A percentile compares a stretch with the other conserved stretches of the same genome.
These are phyloP conservation scores for Blastobotrys mokoenaii DNA, from an alignment of 805 yeast species.

Conservation along the genomic window DNA sequence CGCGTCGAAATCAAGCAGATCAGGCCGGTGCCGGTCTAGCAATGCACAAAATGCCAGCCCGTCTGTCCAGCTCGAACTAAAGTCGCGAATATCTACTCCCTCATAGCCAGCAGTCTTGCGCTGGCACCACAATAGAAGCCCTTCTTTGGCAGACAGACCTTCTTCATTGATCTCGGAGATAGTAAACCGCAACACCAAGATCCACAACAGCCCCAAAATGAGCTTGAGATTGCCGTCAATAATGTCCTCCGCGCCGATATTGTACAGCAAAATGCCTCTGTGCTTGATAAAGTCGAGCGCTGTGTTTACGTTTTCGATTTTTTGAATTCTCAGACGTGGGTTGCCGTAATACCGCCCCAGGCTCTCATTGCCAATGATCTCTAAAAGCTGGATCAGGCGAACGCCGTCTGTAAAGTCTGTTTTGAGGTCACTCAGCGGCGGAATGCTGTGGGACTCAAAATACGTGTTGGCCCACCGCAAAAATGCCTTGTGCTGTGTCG, in stretches of 20 bases:
- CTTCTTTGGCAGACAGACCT: conserved; percentile 34
- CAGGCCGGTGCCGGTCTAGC: conserved; percentile 35
- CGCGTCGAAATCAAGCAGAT: conserved; percentile 30
- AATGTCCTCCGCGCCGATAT: conserved; percentile 66
- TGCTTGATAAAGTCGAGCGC: conserved; percentile 31
- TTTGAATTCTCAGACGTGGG: conserved; percentile 31
- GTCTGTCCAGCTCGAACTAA: conserved; percentile 47
- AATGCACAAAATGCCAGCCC: conserved; percentile 43
- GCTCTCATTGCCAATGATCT: conserved; percentile 29
- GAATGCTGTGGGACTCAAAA: conserved; percentile 20
- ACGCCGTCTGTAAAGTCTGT: conserved; percentile 30
- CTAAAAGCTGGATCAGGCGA: conserved; percentile 29
- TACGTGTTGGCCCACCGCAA: conserved; percentile 33
- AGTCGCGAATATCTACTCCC: conserved; percentile 37
- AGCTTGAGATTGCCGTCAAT: conserved; percentile 91
- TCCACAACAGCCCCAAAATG: conserved; percentile 85
- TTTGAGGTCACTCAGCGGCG: conserved; percentile 21
- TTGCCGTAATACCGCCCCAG: conserved; percentile 27
- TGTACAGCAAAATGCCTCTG: conserved; percentile 29
- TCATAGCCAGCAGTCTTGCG: conserved; percentile 32
- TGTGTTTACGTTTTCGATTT: conserved; percentile 30
- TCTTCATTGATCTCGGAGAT: conserved; percentile 32
- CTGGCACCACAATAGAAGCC: conserved; percentile 48
- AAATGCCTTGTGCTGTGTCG: conserved; percentile 33
- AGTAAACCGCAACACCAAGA: conserved; percentile 31